These are phyloP conservation scores for Piper longum DNA, from an alignment of 164 flowering plant species.

Conservation along the genomic window DNA sequence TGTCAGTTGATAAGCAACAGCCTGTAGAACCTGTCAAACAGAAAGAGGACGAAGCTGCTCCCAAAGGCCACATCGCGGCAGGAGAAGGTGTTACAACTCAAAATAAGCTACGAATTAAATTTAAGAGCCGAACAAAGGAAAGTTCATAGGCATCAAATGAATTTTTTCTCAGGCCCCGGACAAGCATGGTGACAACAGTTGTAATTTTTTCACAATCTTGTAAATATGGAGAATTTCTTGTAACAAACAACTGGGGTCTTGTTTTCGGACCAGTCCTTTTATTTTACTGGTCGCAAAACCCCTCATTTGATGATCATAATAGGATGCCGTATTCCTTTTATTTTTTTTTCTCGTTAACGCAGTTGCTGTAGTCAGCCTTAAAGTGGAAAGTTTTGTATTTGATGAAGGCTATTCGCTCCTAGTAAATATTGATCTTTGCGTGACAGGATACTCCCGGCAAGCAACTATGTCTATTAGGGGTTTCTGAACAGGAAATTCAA, in stretches of 20 bases:
- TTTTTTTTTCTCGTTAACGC: too few relatives aligned
- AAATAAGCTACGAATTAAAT: conserved; percentile 9
- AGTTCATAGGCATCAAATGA: background rate
- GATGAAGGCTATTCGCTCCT: too few relatives aligned
- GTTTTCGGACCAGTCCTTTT: background rate
- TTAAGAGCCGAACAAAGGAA: conserved; percentile 4
- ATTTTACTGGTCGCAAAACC: background rate
- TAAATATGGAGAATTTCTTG: background rate
- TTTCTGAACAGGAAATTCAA: too few relatives aligned
- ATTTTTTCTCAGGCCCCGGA: background rate
- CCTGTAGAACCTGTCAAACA: background rate
- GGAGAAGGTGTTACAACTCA: conserved; percentile 5
- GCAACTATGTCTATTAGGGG: too few relatives aligned
- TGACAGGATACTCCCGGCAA: too few relatives aligned
- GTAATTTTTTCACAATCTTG: background rate
- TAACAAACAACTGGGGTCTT: background rate
- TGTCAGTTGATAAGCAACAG: background rate
- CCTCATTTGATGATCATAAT: background rate
- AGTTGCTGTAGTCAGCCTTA: too few relatives aligned
- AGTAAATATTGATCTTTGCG: too few relatives aligned
- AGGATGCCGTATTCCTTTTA: too few relatives aligned
- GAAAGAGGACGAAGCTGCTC: background rate
- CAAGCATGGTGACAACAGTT: background rate
- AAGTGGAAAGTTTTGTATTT: too few relatives aligned
- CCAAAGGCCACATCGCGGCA: conserved; percentile 13